phyloP scores from a whole-genome alignment of 768 basidiomycete species.

The Auricularia sp. region DNA sequence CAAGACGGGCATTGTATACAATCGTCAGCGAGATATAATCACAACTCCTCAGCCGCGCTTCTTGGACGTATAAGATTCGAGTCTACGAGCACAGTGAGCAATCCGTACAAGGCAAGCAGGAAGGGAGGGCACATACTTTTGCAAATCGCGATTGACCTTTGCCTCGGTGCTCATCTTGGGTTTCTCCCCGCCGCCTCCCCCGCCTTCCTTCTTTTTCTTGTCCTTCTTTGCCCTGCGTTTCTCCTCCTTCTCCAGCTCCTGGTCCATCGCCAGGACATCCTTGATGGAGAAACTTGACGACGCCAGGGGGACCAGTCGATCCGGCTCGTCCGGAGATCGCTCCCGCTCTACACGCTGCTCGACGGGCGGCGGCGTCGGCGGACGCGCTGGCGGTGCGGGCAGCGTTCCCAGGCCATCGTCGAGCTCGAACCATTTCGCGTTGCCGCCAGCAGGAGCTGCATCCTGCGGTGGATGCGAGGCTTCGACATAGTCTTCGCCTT shows the following conservation, averaged over 20 bases:
- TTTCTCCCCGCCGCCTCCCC: conserved; percentile 26
- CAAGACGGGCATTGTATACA: too few relatives aligned
- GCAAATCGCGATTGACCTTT: conserved; percentile 48
- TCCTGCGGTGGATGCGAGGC: not conserved
- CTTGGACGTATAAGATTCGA: too few relatives aligned
- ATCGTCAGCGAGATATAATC: too few relatives aligned
- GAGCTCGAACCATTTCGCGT: not conserved
- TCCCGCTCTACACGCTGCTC: conserved; percentile 19
- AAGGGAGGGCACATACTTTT: conserved; percentile 31
- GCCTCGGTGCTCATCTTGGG: conserved; percentile 33
- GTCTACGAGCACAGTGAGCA: too few relatives aligned
- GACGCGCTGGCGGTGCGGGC: not conserved
- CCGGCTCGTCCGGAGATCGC: conserved; percentile 36
- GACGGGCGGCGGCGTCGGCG: conserved; percentile 8
- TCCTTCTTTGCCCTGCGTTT: conserved; percentile 70
- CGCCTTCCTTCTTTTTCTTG: conserved; percentile 45
- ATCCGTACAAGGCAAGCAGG: not conserved
- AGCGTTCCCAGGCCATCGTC: not conserved
- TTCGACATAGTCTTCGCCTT: conserved; percentile 15
- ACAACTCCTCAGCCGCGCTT: too few relatives aligned
- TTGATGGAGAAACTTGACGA: conserved; percentile 77
- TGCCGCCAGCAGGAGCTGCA: not conserved
- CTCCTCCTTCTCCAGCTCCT: conserved; percentile 50
- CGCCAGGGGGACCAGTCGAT: conserved; percentile 61
- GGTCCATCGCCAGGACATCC: conserved; percentile 71